Evolutionary conservation across 768 basidiomycete species (phyloP), one percentile per base, ranked within the genome.

Genomic region (Kwoniella shandongensis): DNA sequence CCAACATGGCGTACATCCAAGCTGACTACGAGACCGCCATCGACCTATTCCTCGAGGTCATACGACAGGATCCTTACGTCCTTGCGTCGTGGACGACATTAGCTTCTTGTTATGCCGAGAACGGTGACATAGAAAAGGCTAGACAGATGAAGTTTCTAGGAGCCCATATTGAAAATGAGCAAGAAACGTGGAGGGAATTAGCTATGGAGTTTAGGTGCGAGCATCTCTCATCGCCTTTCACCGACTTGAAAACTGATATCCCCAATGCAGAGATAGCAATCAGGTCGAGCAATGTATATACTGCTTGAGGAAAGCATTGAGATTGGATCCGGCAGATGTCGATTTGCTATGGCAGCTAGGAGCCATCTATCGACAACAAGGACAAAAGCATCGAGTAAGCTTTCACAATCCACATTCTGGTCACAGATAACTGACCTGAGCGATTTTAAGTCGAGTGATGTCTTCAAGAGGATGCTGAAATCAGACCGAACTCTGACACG

Each of bases 341-440:
- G 85, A 88, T 57, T 88, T 89, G 3, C 81, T 91, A 15, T 96
- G 90, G 89, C 92, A 97, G 65, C 83, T 91, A 1, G 91, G 91
- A 0, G 80, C 83, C 4, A 81, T 94, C 12, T 86, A 90, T 1
- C 86, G 86, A 64, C 85, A 88, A 62, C 83, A 86, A 27, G 85
- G 85, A 2, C 85, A 90, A 35, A 78, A 85, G 35, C 80, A 81
- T 61, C 86, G 84, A 17, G 90, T 89, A 51, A 53, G 83, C 61
- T 8, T 13, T 4, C 3, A 20, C 12, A 12, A 6, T 30, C n/a
- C 17, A 18, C 22, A 51, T 45, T 7, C 39, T 61, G 26, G 54
- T 42, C 27, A 1, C 50, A 67, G 35, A 44, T 41, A 23, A 60
- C 25, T 18, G 23, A 18, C 36, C 27, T 48, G 29, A 50, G 17